Evolutionary conservation across 2,329 filamentous ascomycete genomes (phyloP), one percentile per base, ranked within the genome.

Genomic region (Xylaria sp.): DNA sequence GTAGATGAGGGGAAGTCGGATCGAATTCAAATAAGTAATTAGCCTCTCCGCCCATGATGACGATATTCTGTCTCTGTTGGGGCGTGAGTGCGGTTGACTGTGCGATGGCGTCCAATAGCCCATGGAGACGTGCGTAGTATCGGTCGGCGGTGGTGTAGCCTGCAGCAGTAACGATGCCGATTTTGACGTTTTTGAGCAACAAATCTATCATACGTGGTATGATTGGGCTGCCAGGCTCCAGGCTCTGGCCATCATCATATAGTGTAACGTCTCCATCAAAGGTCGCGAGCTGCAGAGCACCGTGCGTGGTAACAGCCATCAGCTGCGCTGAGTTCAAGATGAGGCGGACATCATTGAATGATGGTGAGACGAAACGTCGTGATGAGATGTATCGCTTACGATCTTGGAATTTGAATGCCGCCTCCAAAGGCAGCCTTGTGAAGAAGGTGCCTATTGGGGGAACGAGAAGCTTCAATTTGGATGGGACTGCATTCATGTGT

Each of bases 201-300:
- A 99, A 89, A 69, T 90, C 89, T 20, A 90, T 79, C 44, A 90
- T 84, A 33, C 86, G 83, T 1, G 86, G 83, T 62, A 98, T 94
- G 17, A 97, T 89, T 0, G 93, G 92, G 78, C 92, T 97, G 17
- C 88, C 85, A 0, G 90, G 84, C 63, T 90, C 89, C 9, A 99
- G 85, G 71, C 89, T 93, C 75, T 93, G 87, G 13, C 96, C 96
- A 77, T 99, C 92, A 66, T 94, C 92, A 79, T 99, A 99, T 26
- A 99, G 86, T 0, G 96, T 99, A 59, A 99, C 94, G 81, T 99
- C 96, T 80, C 96, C 96, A 80, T 99, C 96, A 78, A 99, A 99
- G 0, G 96, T 99, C 63, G 97, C 91, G 4, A 99, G 87, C 74
- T 96, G 90, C 9, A 97, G 86, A 4, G 89, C 87, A 26, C 92